Evolutionary conservation across 176 grass and related monocot genomes (phyloP).

Genomic region (Coix lacrymajobi): DNA sequence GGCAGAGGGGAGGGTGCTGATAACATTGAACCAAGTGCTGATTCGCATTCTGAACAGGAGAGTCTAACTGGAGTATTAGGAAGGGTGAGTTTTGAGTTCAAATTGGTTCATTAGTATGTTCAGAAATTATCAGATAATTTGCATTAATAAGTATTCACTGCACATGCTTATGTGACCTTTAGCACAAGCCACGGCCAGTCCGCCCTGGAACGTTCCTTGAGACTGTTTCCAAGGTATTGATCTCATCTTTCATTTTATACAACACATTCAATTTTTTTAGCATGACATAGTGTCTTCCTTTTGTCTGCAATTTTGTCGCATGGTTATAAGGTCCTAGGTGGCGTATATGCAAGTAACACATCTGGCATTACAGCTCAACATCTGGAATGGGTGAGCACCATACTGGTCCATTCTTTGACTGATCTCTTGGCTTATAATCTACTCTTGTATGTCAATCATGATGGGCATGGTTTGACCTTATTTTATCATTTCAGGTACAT

Average conservation of each 20-base stretch:
- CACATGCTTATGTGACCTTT: slow-evolving; percentile 9
- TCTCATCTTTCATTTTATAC: slow-evolving; percentile 1
- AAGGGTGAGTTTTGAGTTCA: slow-evolving; percentile 52
- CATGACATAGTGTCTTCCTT: not conserved
- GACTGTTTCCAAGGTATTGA: slow-evolving; percentile 74
- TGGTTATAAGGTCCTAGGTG: slow-evolving; percentile 68
- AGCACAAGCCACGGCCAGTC: slow-evolving; percentile 75
- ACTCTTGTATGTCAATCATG: not conserved
- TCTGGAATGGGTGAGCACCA: slow-evolving; percentile 80
- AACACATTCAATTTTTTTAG: not conserved
- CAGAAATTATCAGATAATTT: not conserved
- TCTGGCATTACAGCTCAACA: slow-evolving; percentile 94
- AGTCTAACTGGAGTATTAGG: slow-evolving; percentile 50
- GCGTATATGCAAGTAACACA: slow-evolving; percentile 63
- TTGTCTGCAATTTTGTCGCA: slow-evolving; percentile 7
- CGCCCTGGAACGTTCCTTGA: slow-evolving; percentile 96
- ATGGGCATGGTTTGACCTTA: not conserved
- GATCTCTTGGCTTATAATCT: not conserved
- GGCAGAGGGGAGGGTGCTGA: slow-evolving; percentile 81
- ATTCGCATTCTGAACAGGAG: slow-evolving; percentile 25
- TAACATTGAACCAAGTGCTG: slow-evolving; percentile 33
- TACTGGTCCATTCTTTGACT: not conserved
- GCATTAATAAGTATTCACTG: not conserved
- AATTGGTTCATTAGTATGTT: not conserved
- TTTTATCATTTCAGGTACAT: slow-evolving; percentile 52